phyloP scores from a whole-genome alignment of 2,329 filamentous ascomycete species.

The Didymella sp. region DNA sequence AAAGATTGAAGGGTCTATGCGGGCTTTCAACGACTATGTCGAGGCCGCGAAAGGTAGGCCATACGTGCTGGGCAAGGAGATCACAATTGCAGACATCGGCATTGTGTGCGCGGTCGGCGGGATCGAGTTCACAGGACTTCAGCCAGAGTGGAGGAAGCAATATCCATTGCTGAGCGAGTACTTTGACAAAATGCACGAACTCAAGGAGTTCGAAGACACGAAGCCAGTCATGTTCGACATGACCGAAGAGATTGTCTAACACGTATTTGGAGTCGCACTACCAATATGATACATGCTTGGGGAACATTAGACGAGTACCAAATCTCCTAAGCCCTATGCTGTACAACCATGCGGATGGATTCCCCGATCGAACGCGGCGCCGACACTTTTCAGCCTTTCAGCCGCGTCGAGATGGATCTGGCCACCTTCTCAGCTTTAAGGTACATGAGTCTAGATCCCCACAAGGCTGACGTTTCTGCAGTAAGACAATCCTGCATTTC shows the following conservation, averaged over 20 bases:
- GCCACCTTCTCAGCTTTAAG: neutral
- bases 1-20: constrained; percentile 24
- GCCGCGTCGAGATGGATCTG: neutral
- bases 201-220: constrained; percentile 22
- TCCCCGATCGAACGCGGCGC: neutral
- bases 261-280: neutral
- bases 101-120: constrained; percentile 19
- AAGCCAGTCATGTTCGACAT: constrained; percentile 29
- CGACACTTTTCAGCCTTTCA: neutral
- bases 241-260: constrained; percentile 17
- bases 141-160: constrained; percentile 16
- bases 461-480: neutral
- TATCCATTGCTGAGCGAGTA: constrained; percentile 20
- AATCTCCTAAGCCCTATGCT: neutral
- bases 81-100: constrained; percentile 26
- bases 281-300: neutral
- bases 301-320: neutral
- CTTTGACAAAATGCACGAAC: constrained; percentile 11
- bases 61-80: constrained; percentile 18
- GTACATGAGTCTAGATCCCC: neutral
- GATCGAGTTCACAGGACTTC: constrained; percentile 11
- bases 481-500: neutral
- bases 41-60: constrained; percentile 1
- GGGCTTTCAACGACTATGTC: constrained; percentile 18
- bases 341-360: neutral